Percentiles rank a stretch among this genome's conserved stretches.
Conservation (phyloP, 2,329 filamentous ascomycete genomes). For the Phaeophleospora eucalypticola region DNA sequence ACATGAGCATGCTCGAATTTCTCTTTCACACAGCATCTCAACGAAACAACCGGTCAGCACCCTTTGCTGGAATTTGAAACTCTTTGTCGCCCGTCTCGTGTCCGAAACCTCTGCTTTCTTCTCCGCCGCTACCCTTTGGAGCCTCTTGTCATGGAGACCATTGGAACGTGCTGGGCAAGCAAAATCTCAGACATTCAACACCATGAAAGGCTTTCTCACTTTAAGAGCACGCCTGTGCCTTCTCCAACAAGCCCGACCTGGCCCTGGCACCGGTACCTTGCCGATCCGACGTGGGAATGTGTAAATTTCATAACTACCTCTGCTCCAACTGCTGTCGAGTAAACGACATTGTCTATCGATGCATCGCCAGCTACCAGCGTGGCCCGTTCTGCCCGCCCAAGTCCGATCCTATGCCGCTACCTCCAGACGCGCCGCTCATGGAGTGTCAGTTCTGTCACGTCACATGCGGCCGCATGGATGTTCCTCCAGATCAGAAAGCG, state of each 20-base stretch:
- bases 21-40: too few species aligned
- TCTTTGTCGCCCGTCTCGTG: not conserved
- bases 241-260: too few species aligned
- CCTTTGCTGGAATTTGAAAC: not conserved
- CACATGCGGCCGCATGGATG: not conserved
- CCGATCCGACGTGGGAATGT: constrained; percentile 1
- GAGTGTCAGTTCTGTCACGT: constrained; percentile 12
- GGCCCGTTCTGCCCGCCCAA: constrained; percentile 5
- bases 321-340: constrained; percentile 6
- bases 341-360: constrained; percentile 15
- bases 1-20: too few species aligned
- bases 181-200: not conserved
- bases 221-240: too few species aligned
- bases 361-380: constrained; percentile 6
- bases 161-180: not conserved
- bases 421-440: constrained; percentile 10
- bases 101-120: not conserved
- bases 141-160: not conserved
- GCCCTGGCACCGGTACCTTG: not conserved
- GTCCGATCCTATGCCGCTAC: constrained; percentile 10
- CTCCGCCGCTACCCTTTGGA: not conserved
- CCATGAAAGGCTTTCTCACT: not conserved
- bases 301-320: constrained; percentile 12
- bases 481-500: too few species aligned
- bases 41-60: not conserved